phyloP scores from a whole-genome alignment of 2,329 filamentous ascomycete genomes.

The Colletotrichum acutatum region DNA sequence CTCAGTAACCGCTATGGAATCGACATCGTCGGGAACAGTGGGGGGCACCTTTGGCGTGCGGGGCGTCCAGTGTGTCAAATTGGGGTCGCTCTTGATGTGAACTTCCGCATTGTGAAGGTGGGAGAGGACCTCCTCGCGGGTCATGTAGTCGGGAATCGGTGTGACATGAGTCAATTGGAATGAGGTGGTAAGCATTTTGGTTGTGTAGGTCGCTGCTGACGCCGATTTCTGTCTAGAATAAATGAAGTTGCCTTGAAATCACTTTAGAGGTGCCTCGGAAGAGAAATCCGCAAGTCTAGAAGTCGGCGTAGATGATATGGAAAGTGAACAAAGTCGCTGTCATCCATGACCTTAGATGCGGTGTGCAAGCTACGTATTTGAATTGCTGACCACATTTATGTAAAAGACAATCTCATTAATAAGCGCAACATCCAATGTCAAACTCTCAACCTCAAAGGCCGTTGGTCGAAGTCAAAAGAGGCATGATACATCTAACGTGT shows the following conservation, averaged over 20 bases:
- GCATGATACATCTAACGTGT: neutral
- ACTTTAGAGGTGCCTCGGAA: neutral
- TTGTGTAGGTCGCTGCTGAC: neutral
- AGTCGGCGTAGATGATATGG: neutral
- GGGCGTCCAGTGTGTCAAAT: conserved; percentile 53
- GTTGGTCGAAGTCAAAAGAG: neutral
- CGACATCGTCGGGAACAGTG: conserved; percentile 42
- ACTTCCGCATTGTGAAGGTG: conserved; percentile 62
- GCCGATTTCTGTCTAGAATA: neutral
- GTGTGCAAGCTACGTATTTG: neutral
- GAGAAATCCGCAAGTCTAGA: neutral
- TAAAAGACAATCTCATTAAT: neutral
- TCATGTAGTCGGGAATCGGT: conserved; percentile 51
- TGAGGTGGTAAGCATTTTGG: conserved; percentile 55
- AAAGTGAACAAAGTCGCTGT: neutral
- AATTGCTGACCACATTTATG: neutral
- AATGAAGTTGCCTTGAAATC: too few species aligned
- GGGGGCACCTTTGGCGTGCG: conserved; percentile 39
- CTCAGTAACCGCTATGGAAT: conserved; percentile 42
- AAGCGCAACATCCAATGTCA: neutral
- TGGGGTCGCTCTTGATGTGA: conserved; percentile 63
- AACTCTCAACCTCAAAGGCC: neutral
- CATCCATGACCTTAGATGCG: neutral
- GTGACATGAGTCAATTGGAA: conserved; percentile 54
- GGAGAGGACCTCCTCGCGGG: conserved; percentile 50